phyloP scores from a whole-genome alignment of 768 basidiomycete genomes.

The Psilocybe cubensis region DNA sequence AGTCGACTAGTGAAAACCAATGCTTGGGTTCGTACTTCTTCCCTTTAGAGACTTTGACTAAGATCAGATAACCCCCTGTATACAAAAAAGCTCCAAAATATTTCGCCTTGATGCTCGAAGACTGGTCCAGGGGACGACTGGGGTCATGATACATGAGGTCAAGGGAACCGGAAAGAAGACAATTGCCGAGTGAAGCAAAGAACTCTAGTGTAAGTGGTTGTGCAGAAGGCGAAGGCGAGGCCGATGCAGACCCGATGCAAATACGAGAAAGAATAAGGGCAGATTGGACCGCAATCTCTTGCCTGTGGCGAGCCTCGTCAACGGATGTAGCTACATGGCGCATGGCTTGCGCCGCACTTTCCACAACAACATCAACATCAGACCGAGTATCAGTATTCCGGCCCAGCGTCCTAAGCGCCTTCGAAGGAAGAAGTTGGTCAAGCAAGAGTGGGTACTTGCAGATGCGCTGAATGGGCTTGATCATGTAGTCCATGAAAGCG shows the following conservation, averaged over 20 bases:
- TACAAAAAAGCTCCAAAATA: slow-evolving; percentile 94
- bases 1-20: slow-evolving; percentile 82
- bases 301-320: slow-evolving; percentile 75
- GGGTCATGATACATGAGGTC: slow-evolving; percentile 80
- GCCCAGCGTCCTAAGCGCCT: slow-evolving; percentile 28
- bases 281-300: slow-evolving; percentile 68
- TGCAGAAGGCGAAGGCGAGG: slow-evolving; percentile 31
- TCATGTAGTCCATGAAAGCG: slow-evolving; percentile 85
- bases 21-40: slow-evolving; percentile 85
- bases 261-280: slow-evolving; percentile 73
- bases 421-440: slow-evolving; percentile 59
- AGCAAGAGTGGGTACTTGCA: slow-evolving; percentile 95
- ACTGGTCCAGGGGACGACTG: slow-evolving; percentile 44
- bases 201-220: slow-evolving; percentile 56
- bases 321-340: slow-evolving; percentile 75
- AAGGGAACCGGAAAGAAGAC: slow-evolving; percentile 81
- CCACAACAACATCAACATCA: slow-evolving; percentile 47
- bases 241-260: slow-evolving; percentile 34
- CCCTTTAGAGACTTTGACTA: slow-evolving; percentile 85
- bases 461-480: slow-evolving; percentile 95
- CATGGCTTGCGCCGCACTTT: slow-evolving; percentile 71
- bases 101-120: slow-evolving; percentile 68
- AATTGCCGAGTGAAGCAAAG: slow-evolving; percentile 75
- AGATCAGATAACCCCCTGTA: slow-evolving; percentile 78
- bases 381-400: slow-evolving; percentile 22